Evolutionary conservation across 768 basidiomycete species (phyloP), one percentile per base, ranked within the genome.

Genomic region (Suillus placidus): DNA sequence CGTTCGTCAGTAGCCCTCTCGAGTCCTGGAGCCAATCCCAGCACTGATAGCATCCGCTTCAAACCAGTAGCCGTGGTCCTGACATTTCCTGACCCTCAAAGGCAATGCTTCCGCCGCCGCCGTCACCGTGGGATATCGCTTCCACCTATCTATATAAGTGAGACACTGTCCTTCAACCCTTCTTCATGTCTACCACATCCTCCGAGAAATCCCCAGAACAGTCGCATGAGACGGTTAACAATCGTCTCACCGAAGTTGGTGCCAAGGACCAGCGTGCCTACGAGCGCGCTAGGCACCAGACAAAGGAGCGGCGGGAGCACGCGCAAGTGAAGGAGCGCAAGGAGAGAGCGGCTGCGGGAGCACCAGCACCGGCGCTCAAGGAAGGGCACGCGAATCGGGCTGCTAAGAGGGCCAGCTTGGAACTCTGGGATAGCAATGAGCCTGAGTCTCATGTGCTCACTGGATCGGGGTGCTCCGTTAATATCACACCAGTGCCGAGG

Each of bases 211-310:
- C 76, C 32, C 68, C 70, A 42, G 57, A 63, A 60, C 49, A 67
- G 34, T 38, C 63, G 55, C 64, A 76, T 72, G 73, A 76, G 49
- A 56, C 66, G 26, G 57, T 54, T 52, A 62, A 43, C 54, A 54
- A 64, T 60, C 67, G 68, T 56, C 23, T 72, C 60, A 70, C 69
- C 47, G 73, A 70, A 61, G 12, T 60, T 2, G 62, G 7, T 34
- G 57, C 69, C 40, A 77, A 77, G 62, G 76, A 78, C 60, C 70
- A 71, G 45, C 76, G 76, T 18, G 77, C 76, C 26, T 71, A 67
- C 14, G 76, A 77, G 68, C 77, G 74, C 37, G 76, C 76, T 9
- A 76, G 77, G 64, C 76, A 76, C 38, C 76, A 71, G 30, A 69
- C 64, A 62, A 77, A 76, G 66, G 74, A 76, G 64, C 74, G 75